Evolutionary conservation across 2,329 filamentous ascomycete genomes (phyloP).

Genomic region (Diaporthe caulivora): DNA sequence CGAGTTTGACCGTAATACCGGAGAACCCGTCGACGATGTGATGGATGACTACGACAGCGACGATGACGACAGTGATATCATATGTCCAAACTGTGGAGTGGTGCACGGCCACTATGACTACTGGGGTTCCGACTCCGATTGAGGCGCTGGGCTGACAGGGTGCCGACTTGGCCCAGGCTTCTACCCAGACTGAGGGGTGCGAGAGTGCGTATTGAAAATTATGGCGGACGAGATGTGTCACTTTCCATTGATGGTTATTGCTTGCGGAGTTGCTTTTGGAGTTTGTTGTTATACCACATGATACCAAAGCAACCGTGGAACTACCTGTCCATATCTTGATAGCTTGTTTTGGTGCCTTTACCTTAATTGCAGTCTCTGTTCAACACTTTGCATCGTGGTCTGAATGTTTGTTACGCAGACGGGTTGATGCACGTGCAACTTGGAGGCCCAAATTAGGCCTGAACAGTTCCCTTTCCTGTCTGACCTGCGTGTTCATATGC

Average conservation of each 20-base stretch:
- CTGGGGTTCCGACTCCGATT: slow-evolving; percentile 33
- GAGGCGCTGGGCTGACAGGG: not conserved
- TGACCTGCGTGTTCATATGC: too few species aligned
- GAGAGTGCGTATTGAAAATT: not conserved
- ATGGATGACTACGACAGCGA: slow-evolving; percentile 38
- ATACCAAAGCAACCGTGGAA: slow-evolving; percentile 29
- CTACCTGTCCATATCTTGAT: slow-evolving; percentile 13
- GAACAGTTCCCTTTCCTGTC: too few species aligned
- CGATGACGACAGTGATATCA: slow-evolving; percentile 38
- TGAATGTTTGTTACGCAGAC: too few species aligned
- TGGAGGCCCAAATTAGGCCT: not conserved
- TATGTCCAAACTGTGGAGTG: slow-evolving; percentile 40
- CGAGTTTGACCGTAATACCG: slow-evolving; percentile 54
- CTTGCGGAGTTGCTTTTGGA: slow-evolving; percentile 5
- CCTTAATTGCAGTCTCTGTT: slow-evolving; percentile 12
- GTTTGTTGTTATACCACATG: slow-evolving; percentile 27
- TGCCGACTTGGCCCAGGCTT: not conserved
- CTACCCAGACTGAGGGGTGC: not conserved
- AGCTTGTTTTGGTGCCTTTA: slow-evolving; percentile 10
- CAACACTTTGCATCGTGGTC: too few species aligned
- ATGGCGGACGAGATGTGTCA: not conserved
- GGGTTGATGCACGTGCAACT: not conserved
- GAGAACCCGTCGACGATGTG: slow-evolving; percentile 35
- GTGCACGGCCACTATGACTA: slow-evolving; percentile 33
- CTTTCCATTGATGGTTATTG: not conserved